Evolutionary conservation across 148 eudicot genomes (phyloP), one percentile per base, ranked within the genome.

Genomic region (Vaccinium corymbosum): DNA sequence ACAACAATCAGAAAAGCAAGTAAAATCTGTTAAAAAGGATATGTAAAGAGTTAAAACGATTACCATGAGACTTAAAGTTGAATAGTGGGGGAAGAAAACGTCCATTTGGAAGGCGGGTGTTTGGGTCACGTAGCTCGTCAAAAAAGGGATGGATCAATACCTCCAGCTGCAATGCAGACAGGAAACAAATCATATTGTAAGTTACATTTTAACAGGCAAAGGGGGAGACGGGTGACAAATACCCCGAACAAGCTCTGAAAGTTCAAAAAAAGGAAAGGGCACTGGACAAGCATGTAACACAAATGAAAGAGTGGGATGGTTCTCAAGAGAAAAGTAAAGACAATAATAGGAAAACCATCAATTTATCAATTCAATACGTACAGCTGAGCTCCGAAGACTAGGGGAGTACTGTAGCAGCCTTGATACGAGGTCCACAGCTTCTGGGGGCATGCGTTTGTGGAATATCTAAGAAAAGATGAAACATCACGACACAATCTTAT

Each of bases 341-440:
- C 76, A 17, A 14, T 55, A 13, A 51, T 11, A 56, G 0, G 22
- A 17, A 35, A 32, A 20, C 27, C 20, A 22, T 12, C 2, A 27
- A 29, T 7, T 27, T 32, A 16, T 29, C 4, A 51, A 27, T 57
- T 49, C 4, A 29, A 42, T 59, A 89, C 98, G 89, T 86, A 95
- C 98, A 93, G 98, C 97, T 70, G 94, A 83, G 90, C 94, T 87
- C 57, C 98, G 91, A 38, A 95, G 93, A 83, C 89, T 93, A 9
- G 98, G 98, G 70, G 97, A 93, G 90, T 95, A 95, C 86, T 95
- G 98, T 82, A 95, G 88, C n/a, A 95, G 90, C 83, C 98, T 88
- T 84, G 98, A 94, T 64, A 94, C 97, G 17, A 94, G 98, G 90
- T 95, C 98, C 71, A 95, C 98, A 78, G 98, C 98, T 88, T 95